Conservation (phyloP, 176 grass and related monocot genomes). For the Triticum monococcum region DNA sequence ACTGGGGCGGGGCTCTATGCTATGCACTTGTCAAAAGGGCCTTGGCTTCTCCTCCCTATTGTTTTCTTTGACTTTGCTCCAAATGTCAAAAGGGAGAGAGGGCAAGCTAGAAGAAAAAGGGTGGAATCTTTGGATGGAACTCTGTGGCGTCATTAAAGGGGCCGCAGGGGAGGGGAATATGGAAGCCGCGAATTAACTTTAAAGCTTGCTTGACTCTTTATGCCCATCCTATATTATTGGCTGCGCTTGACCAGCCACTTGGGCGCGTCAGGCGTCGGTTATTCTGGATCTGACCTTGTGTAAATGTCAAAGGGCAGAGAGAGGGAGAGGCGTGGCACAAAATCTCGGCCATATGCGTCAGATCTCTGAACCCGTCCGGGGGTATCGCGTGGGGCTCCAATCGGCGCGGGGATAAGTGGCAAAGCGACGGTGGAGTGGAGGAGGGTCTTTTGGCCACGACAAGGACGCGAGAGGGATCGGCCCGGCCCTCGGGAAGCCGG, state of each 20-base stretch:
- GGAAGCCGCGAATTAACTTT: background rate
- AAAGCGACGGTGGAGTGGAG: conserved; percentile 22
- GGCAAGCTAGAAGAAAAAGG: background rate
- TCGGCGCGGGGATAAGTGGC: conserved; percentile 16
- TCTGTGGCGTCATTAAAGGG: background rate
- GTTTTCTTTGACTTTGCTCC: conserved; percentile 33
- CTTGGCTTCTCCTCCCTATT: background rate
- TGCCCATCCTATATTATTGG: background rate
- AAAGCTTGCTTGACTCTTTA: background rate
- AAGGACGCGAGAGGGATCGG: conserved; percentile 29
- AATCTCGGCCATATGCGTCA: conserved; percentile 22
- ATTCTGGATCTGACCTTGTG: conserved; percentile 26
- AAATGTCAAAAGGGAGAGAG: conserved; percentile 37
- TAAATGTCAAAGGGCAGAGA: conserved; percentile 40
- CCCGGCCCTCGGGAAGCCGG: background rate
- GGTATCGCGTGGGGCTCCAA: conserved; percentile 12
- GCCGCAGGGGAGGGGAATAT: conserved; percentile 17
- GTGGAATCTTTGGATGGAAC: conserved; percentile 33
- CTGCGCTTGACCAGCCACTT: background rate
- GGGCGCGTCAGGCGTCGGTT: conserved; percentile 19
- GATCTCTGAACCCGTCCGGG: background rate
- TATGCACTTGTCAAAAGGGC: conserved; percentile 21
- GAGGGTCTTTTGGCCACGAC: conserved; percentile 34
- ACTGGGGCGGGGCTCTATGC: no score
- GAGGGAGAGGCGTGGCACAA: background rate